Base-by-base conservation (phyloP, 768 basidiomycete genomes). In the Tricholoma flavovirens region DNA sequence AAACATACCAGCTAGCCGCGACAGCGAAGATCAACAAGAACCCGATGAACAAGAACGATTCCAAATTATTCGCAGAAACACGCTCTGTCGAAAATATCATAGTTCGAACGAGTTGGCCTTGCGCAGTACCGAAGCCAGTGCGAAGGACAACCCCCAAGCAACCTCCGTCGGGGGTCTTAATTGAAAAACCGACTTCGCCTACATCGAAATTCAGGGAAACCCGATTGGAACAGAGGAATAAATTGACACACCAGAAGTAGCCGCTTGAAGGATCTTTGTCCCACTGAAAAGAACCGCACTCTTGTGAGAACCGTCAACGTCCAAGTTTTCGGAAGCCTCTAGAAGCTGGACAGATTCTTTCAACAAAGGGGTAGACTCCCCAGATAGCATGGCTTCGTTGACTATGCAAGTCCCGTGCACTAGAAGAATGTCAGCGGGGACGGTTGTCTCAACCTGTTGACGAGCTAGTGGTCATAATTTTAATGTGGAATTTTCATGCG, bases 11-110 rank as follows among this genome's bases (percentile, higher is more conserved):
- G 65, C 89, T 92, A 0, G 97, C 97, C 30, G 96, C 96, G 62
- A 98, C 89, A 40, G 97, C 97, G 66, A 99, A 98, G 59, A 98
- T 90, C 54, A 98, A 84, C 14, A 98, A 76, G 80, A 99, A 98
- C 2, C 94, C 97, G 58, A 99, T 98, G 75, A 99, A 99, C 56
- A 98, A 73, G 84, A 98, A 98, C 0, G 87, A 88, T 68, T 99
- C 97, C 57, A 89, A 50, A 70, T 96, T 98, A 73, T 98, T 98
- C 22, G 97, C 97, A 7, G 93, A 92, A 19, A 99, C 87, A 5
- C 94, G 89, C 65, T 99, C 97, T 0, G 93, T 94, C 12, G 93
- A 94, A 76, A 98, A 99, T 56, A 99, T 94, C 97, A 98, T 99
- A 0, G 97, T 98, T 55, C 96, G 79, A 30, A 99, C 95, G 32